These are phyloP conservation scores for Xylaria sp. DNA, from an alignment of 2,329 filamentous ascomycete species.

Conservation along the genomic window DNA sequence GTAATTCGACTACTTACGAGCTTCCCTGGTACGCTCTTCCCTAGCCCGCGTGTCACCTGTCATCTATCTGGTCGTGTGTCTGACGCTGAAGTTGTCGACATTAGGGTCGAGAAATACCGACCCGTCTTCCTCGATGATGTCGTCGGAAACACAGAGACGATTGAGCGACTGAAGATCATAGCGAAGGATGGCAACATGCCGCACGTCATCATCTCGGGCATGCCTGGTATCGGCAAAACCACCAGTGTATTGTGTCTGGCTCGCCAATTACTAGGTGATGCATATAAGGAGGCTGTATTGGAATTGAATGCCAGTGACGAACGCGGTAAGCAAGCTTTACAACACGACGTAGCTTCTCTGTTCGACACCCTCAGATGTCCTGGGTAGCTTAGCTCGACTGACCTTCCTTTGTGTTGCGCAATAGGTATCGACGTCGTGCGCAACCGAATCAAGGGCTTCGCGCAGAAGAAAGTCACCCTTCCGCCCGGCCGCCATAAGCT, in stretches of 20 bases:
- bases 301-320: constrained; percentile 98
- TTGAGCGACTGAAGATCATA: constrained; percentile 97
- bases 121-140: constrained; percentile 96
- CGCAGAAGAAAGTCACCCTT: constrained; percentile 98
- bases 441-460: constrained; percentile 97
- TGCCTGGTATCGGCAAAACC: constrained; percentile 99
- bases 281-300: constrained; percentile 96
- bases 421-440: constrained; percentile 94
- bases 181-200: constrained; percentile 99
- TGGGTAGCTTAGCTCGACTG: neutral
- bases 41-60: neutral
- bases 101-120: constrained; percentile 97
- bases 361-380: neutral
- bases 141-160: constrained; percentile 96
- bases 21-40: constrained; percentile 75
- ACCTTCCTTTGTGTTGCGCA: neutral
- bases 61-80: neutral
- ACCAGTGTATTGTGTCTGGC: constrained; percentile 95
- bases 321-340: constrained; percentile 66
- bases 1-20: constrained; percentile 72
- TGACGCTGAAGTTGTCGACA: constrained; percentile 38
- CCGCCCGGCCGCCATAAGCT: constrained; percentile 92
- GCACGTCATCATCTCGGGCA: constrained; percentile 98
- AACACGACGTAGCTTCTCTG: neutral
- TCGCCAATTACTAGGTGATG: constrained; percentile 87